Evolutionary conservation across 345 rosid species (phyloP).

Genomic region (Chamaenerion angustifolium): DNA sequence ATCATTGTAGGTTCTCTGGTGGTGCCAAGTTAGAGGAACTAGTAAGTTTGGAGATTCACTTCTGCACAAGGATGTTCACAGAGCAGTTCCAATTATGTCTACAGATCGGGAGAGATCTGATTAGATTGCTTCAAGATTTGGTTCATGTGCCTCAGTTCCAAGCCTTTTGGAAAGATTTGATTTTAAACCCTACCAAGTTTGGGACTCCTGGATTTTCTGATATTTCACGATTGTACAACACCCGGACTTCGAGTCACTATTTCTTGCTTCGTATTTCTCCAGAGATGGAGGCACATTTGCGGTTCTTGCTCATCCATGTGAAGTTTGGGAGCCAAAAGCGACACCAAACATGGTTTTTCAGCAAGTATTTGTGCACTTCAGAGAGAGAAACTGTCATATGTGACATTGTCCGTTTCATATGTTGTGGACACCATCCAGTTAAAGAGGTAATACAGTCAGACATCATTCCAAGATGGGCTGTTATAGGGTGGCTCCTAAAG

Average conservation of each 20-base stretch:
- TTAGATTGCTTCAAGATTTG: conserved; percentile 60
- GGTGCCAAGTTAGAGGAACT: conserved; percentile 24
- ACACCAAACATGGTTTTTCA: conserved; percentile 63
- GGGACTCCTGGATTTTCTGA: conserved; percentile 26
- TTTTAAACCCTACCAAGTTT: conserved; percentile 28
- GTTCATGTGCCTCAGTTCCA: conserved; percentile 53
- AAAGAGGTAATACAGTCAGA: conserved; percentile 46
- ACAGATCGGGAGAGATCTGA: conserved; percentile 65
- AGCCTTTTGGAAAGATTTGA: conserved; percentile 52
- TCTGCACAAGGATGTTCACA: conserved; percentile 68
- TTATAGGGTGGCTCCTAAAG: conserved; percentile 62
- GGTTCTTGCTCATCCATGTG: conserved; percentile 63
- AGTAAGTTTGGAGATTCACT: conserved; percentile 43
- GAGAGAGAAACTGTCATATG: conserved; percentile 46
- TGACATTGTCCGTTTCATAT: conserved; percentile 63
- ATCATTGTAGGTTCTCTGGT: conserved; percentile 42
- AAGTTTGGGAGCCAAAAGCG: conserved; percentile 63
- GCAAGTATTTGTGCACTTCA: conserved; percentile 38
- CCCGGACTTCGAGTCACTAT: conserved; percentile 55
- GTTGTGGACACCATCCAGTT: conserved; percentile 62
- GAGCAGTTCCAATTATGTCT: conserved; percentile 43
- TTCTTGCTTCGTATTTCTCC: conserved; percentile 50
- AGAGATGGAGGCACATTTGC: conserved; percentile 59
- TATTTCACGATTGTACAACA: conserved; percentile 30
- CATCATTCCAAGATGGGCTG: conserved; percentile 76